Evolutionary conservation across 75 land plant species (phyloP).

Genomic region (Chamaecyparis obtusa): DNA sequence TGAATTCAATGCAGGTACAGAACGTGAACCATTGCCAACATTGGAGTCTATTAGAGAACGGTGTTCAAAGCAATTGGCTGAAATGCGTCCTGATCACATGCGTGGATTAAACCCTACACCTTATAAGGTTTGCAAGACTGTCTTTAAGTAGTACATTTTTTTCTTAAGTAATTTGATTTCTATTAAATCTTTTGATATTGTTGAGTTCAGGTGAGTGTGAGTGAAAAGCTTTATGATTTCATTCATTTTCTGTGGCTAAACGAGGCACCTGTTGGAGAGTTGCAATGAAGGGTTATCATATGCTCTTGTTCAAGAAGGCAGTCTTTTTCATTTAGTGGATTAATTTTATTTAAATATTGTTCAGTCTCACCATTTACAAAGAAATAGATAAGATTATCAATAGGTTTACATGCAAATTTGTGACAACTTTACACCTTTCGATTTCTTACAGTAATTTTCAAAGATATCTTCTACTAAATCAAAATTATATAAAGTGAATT

Average conservation of each 20-base stretch:
- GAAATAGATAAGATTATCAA: background rate
- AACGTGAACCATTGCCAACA: constrained; percentile 31
- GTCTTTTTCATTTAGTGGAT: background rate
- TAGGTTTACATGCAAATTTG: background rate
- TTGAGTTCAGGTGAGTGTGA: constrained; percentile 84
- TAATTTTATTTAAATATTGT: background rate
- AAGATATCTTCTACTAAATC: no score
- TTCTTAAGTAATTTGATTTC: background rate
- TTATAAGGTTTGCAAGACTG: constrained; percentile 31
- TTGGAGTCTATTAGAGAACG: constrained; percentile 22
- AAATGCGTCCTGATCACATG: constrained; percentile 55
- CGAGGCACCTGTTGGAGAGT: constrained; percentile 96
- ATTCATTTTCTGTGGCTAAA: constrained; percentile 97
- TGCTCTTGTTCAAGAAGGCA: background rate
- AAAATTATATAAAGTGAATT: no score
- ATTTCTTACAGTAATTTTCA: no score
- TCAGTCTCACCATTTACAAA: background rate
- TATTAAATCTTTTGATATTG: background rate
- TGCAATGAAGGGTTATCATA: constrained; percentile 35
- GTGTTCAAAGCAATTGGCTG: constrained; percentile 37
- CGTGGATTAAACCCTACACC: constrained; percentile 53
- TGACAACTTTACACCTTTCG: background rate
- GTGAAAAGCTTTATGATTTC: constrained; percentile 84
- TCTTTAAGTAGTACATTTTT: background rate
- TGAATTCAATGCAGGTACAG: constrained; percentile 11